Percentiles rank a stretch among this genome's conserved stretches.
Conservation (phyloP, 2,329 filamentous ascomycete species). For the Ophiostoma fasciatum region DNA sequence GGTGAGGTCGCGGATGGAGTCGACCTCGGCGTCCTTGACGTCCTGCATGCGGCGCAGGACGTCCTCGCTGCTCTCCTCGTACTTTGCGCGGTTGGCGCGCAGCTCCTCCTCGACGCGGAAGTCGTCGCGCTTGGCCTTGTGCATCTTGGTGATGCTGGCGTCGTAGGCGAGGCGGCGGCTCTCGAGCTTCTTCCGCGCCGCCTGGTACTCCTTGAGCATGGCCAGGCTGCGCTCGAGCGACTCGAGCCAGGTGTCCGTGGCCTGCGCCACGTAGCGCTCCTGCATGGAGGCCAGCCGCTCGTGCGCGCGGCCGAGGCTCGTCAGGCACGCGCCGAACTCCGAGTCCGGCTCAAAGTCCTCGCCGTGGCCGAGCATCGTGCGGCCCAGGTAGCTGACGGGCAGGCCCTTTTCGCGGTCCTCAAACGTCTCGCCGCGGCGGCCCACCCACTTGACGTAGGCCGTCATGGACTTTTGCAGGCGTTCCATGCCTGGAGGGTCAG, state of each 20-base stretch:
- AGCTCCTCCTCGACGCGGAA: conserved; percentile 88
- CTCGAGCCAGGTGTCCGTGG: conserved; percentile 76
- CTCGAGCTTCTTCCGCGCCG: conserved; percentile 87
- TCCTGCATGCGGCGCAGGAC: conserved; percentile 88
- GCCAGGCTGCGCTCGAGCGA: conserved; percentile 77
- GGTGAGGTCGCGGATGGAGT: conserved; percentile 66
- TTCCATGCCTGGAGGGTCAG: conserved; percentile 56
- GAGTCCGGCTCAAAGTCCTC: conserved; percentile 88
- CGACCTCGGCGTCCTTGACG: conserved; percentile 80
- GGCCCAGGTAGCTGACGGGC: conserved; percentile 64
- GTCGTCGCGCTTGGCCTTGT: conserved; percentile 88
- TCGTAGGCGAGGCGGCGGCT: conserved; percentile 80
- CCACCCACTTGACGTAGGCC: conserved; percentile 74
- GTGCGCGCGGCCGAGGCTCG: conserved; percentile 68
- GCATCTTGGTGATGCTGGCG: conserved; percentile 75
- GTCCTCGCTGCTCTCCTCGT: conserved; percentile 88
- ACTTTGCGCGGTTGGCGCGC: conserved; percentile 82
- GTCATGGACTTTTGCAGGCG: conserved; percentile 76
- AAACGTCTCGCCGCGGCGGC: conserved; percentile 60
- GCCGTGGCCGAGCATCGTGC: conserved; percentile 75
- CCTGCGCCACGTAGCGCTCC: conserved; percentile 64
- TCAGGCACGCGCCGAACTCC: conserved; percentile 77
- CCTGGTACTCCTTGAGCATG: conserved; percentile 97
- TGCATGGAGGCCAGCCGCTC: conserved; percentile 77
- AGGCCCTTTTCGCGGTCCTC: conserved; percentile 82